Conservation (phyloP, 192 early-diverging fungal genomes). For the Neocallimastix lanati region DNA sequence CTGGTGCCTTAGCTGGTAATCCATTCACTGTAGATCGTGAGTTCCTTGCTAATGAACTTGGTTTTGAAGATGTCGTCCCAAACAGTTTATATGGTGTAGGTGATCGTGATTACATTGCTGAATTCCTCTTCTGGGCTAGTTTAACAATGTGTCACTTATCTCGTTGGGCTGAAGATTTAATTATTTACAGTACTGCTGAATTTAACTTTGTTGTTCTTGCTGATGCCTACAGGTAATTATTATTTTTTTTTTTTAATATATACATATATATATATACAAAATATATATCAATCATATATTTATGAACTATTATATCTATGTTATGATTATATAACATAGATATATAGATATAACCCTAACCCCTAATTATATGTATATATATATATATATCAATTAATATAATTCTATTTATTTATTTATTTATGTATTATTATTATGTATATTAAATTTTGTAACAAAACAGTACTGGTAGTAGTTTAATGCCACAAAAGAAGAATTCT, state of each 20-base stretch:
- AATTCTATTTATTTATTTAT: too few relatives aligned
- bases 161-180: conserved; percentile 84
- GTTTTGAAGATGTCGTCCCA: conserved; percentile 62
- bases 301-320: too few relatives aligned
- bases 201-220: conserved; percentile 89
- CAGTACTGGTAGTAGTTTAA: conserved; percentile 88
- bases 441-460: too few relatives aligned
- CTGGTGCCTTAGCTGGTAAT: conserved; percentile 90
- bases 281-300: too few relatives aligned
- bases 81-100: conserved; percentile 84
- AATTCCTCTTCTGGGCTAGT: conserved; percentile 87
- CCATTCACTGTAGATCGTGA: conserved; percentile 89
- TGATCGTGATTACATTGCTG: conserved; percentile 94
- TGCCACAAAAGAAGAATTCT: conserved; percentile 99
- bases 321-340: too few relatives aligned
- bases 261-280: too few relatives aligned
- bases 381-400: too few relatives aligned
- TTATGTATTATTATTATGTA: too few relatives aligned
- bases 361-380: too few relatives aligned
- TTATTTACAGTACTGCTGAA: conserved; percentile 79
- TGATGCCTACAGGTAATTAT: conserved; percentile 81
- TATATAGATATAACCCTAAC: too few relatives aligned
- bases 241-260: too few relatives aligned
- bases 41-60: conserved; percentile 71
- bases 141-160: conserved; percentile 82